phyloP scores from a whole-genome alignment of 805 yeast genomes.

The Hyphopichia homilentoma region DNA sequence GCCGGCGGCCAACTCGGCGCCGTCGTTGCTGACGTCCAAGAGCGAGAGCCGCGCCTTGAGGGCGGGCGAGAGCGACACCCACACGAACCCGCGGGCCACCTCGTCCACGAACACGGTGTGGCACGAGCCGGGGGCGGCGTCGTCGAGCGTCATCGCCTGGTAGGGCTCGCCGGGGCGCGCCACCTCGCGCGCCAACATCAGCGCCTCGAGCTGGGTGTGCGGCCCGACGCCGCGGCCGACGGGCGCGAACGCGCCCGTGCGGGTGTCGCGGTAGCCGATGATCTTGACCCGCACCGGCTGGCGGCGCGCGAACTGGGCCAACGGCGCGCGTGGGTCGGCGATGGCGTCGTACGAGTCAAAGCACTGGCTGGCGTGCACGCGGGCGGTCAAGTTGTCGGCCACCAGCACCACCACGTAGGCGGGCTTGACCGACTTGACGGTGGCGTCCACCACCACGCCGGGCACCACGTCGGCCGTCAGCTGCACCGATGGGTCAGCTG shows the following conservation, averaged over 20 bases:
- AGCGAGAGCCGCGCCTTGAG: slow-evolving; percentile 64
- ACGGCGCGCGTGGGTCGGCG: slow-evolving; percentile 53
- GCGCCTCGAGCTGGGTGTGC: slow-evolving; percentile 60
- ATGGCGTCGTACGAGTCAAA: slow-evolving; percentile 54
- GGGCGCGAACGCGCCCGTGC: slow-evolving; percentile 64
- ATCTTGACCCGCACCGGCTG: slow-evolving; percentile 58
- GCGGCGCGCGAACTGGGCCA: slow-evolving; percentile 55
- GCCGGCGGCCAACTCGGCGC: slow-evolving; percentile 43
- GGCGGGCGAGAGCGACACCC: slow-evolving; percentile 68
- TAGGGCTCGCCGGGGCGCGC: slow-evolving; percentile 18
- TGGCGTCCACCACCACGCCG: slow-evolving; percentile 61
- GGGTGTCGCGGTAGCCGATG: slow-evolving; percentile 73
- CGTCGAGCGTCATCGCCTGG: slow-evolving; percentile 33
- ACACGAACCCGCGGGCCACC: slow-evolving; percentile 53
- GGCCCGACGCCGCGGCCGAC: slow-evolving; percentile 52
- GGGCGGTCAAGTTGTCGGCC: slow-evolving; percentile 76
- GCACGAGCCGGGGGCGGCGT: slow-evolving; percentile 47
- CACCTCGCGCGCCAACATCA: slow-evolving; percentile 46
- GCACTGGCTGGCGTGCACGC: slow-evolving; percentile 72
- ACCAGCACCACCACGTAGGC: slow-evolving; percentile 72
- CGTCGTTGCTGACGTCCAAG: slow-evolving; percentile 59
- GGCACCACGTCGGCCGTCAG: slow-evolving; percentile 48
- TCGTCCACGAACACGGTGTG: slow-evolving; percentile 65
- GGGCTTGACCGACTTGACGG: slow-evolving; percentile 58
- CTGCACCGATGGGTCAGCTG: slow-evolving; percentile 55